Evolutionary conservation across 2,329 filamentous ascomycete species (phyloP).

Genomic region (Aspergillus sp.): DNA sequence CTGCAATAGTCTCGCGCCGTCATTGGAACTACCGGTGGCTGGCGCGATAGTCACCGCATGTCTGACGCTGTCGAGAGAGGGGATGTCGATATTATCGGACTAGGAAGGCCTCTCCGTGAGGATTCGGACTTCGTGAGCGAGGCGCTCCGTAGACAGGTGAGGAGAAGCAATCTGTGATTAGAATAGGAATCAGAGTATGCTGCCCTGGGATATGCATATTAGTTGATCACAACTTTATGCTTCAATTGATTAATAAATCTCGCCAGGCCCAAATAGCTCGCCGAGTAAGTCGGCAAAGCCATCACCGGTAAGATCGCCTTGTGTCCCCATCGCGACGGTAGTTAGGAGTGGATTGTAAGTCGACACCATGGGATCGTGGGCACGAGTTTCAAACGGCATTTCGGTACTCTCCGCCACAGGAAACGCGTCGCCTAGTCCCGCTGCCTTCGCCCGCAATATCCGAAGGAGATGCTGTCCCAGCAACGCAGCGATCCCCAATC

Average conservation of each 20-base stretch:
- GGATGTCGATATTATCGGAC: conserved; percentile 13
- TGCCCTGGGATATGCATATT: background rate
- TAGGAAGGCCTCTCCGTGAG: conserved; percentile 11
- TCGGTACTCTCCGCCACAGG: background rate
- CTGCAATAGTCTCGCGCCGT: conserved; percentile 11
- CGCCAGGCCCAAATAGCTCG: conserved; percentile 19
- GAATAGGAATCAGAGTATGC: background rate
- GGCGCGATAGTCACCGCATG: conserved; percentile 14
- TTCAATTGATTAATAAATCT: conserved; percentile 7
- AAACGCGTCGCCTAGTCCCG: conserved; percentile 1
- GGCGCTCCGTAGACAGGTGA: conserved; percentile 10
- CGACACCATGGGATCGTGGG: conserved; percentile 5
- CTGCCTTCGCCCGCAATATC: conserved; percentile 16
- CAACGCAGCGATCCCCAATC: conserved; percentile 21
- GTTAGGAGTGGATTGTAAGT: conserved; percentile 15
- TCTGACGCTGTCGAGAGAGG: conserved; percentile 11
- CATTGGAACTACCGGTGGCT: conserved; percentile 16
- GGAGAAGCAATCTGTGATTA: conserved; percentile 3
- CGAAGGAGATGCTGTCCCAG: conserved; percentile 20
- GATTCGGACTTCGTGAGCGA: conserved; percentile 13
- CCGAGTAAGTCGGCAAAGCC: conserved; percentile 16
- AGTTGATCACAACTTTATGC: background rate
- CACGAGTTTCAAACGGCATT: background rate
- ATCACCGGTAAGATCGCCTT: conserved; percentile 9
- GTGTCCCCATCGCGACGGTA: conserved; percentile 4